These are phyloP conservation scores for Vicia faba DNA, from an alignment of 306 rosid genomes.

Conservation along the genomic window DNA sequence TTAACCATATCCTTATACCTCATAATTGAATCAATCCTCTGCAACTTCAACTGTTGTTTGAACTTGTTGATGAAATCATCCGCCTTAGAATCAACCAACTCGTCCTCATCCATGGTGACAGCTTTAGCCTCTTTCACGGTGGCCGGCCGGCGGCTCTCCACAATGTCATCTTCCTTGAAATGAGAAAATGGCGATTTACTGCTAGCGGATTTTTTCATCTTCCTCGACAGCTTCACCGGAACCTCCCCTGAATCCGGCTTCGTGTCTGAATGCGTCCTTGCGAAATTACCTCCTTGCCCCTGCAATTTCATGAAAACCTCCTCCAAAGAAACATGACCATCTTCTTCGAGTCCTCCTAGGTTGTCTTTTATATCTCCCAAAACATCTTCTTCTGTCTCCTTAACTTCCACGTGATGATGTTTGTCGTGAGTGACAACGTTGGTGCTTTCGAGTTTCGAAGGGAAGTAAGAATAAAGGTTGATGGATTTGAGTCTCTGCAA, in stretches of 20 bases:
- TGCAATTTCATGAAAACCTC: conserved; percentile 61
- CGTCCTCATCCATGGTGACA: conserved; percentile 42
- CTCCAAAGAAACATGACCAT: conserved; percentile 33
- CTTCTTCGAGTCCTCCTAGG: conserved; percentile 6
- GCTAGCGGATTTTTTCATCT: conserved; percentile 88
- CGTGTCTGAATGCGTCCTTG: conserved; percentile 61
- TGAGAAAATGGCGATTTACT: conserved; percentile 62
- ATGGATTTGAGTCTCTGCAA: conserved; percentile 71
- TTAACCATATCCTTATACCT: conserved; percentile 61
- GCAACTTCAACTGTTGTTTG: conserved; percentile 77
- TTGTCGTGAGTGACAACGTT: conserved; percentile 4
- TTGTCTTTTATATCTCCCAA: conserved; percentile 30
- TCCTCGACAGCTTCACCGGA: conserved; percentile 59
- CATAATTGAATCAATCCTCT: conserved; percentile 72
- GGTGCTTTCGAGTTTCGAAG: conserved; percentile 9
- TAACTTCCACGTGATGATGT: conserved; percentile 10
- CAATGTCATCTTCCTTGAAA: conserved; percentile 60
- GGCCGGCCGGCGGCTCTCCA: conserved; percentile 70
- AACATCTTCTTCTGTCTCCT: conserved; percentile 6
- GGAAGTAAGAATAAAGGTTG: conserved; percentile 45
- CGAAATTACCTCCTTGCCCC: conserved; percentile 43
- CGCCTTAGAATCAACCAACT: conserved; percentile 76
- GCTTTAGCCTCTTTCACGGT: conserved; percentile 55
- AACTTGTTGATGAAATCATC: conserved; percentile 88
- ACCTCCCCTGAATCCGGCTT: conserved; percentile 64